These are phyloP conservation scores for Ustilaginoidea virens DNA, from an alignment of 2,329 filamentous ascomycete species.

Conservation along the genomic window DNA sequence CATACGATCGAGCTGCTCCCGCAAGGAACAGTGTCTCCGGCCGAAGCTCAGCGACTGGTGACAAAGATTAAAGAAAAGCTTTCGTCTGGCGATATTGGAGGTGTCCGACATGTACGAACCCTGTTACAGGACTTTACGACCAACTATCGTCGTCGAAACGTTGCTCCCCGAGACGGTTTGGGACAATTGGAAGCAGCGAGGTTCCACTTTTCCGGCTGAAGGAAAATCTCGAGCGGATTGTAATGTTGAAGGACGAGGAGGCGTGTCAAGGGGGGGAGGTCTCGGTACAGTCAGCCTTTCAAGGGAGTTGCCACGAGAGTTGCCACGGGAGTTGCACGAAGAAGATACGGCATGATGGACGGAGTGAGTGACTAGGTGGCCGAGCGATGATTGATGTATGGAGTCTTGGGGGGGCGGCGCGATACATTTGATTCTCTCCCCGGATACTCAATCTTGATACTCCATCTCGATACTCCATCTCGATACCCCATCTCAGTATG, in stretches of 20 bases:
- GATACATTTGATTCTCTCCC: too few species aligned
- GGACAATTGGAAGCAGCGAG: constrained; percentile 74
- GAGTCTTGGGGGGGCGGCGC: too few species aligned
- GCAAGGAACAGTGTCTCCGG: constrained; percentile 60
- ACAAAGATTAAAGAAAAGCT: constrained; percentile 68
- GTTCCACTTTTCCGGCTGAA: constrained; percentile 56
- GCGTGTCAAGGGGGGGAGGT: constrained; percentile 12
- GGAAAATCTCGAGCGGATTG: too few species aligned
- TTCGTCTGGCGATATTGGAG: constrained; percentile 41
- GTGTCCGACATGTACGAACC: constrained; percentile 61
- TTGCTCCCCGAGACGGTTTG: constrained; percentile 84
- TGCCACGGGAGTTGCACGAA: too few species aligned
- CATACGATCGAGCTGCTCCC: constrained; percentile 74
- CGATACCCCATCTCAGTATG: too few species aligned
- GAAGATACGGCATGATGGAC: neutral
- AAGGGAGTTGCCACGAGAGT: too few species aligned
- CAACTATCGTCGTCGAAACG: constrained; percentile 80
- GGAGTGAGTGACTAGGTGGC: too few species aligned
- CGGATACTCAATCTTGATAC: too few species aligned
- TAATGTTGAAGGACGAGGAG: neutral
- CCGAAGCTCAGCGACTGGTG: constrained; percentile 70
- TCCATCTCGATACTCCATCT: too few species aligned
- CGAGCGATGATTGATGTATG: too few species aligned
- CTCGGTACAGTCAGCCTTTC: neutral
- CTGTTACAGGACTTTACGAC: constrained; percentile 95